Conservation (phyloP, 129 eudicot genomes). For the Apium graveolens region DNA sequence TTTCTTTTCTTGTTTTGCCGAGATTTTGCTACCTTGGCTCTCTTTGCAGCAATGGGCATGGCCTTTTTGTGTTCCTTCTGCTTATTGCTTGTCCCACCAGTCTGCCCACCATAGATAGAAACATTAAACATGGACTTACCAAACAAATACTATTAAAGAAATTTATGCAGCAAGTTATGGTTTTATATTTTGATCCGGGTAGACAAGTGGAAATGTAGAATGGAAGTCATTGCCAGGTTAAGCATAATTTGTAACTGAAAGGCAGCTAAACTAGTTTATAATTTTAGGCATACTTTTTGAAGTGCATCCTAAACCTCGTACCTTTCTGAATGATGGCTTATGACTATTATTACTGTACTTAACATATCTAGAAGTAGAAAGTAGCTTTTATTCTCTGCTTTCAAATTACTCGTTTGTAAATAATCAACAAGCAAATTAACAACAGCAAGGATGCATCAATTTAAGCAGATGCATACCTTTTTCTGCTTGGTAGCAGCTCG, state of each 20-base stretch:
- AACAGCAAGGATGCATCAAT: not conserved
- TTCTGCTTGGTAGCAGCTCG: conserved; percentile 65
- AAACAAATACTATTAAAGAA: not conserved
- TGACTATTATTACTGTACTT: not conserved
- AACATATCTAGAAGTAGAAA: not conserved
- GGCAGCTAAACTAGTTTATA: not conserved
- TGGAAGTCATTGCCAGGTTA: not conserved
- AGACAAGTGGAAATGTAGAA: not conserved
- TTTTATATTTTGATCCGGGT: not conserved
- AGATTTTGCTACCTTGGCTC: conserved; percentile 47
- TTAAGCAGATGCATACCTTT: conserved; percentile 40
- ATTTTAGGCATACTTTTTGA: not conserved
- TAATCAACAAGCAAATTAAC: not conserved
- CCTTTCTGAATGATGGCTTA: not conserved
- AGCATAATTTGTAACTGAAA: not conserved
- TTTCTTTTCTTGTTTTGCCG: conserved; percentile 44
- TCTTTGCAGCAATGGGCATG: conserved; percentile 84
- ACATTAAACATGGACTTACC: not conserved
- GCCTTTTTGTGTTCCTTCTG: conserved; percentile 78
- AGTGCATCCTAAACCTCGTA: not conserved
- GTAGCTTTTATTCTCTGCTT: not conserved
- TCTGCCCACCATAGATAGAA: conserved; percentile 30
- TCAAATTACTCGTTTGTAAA: not conserved
- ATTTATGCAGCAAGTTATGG: not conserved
- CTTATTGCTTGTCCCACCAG: conserved; percentile 73